These are phyloP conservation scores for Fusarium denticulatum DNA, from an alignment of 2,329 filamentous ascomycete species.

Conservation along the genomic window DNA sequence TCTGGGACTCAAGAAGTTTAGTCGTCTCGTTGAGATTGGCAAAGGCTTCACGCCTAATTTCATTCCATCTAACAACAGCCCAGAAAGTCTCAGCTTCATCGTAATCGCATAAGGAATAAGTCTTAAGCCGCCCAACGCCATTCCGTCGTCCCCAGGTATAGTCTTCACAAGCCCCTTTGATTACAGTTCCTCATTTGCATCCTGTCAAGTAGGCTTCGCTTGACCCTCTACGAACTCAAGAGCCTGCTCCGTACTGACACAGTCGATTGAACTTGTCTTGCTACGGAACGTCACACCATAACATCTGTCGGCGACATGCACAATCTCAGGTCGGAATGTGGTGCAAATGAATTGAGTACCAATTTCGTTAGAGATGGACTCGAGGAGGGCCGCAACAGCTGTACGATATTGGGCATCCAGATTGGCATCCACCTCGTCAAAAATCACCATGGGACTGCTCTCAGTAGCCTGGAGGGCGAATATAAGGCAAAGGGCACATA, in stretches of 20 bases:
- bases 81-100: slow-evolving; percentile 29
- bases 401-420: slow-evolving; percentile 98
- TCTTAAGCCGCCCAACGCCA: slow-evolving; percentile 43
- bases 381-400: slow-evolving; percentile 88
- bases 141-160: slow-evolving; percentile 29
- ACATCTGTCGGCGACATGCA: slow-evolving; percentile 94
- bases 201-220: slow-evolving; percentile 48
- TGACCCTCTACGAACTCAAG: slow-evolving; percentile 95
- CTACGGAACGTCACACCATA: slow-evolving; percentile 95
- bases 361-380: slow-evolving; percentile 76
- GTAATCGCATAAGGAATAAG: slow-evolving; percentile 40
- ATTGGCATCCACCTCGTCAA: slow-evolving; percentile 98
- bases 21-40: slow-evolving; percentile 21
- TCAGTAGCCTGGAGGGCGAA: slow-evolving; percentile 99
- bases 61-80: slow-evolving; percentile 23
- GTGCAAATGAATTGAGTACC: slow-evolving; percentile 94
- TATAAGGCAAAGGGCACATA: slow-evolving; percentile 96
- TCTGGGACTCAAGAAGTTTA: slow-evolving; percentile 11
- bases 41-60: slow-evolving; percentile 22
- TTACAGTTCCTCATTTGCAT: not conserved
- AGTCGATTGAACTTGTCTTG: slow-evolving; percentile 94
- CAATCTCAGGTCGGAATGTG: slow-evolving; percentile 96
- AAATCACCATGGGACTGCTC: slow-evolving; percentile 97
- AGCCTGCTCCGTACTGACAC: slow-evolving; percentile 86
- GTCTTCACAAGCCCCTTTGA: slow-evolving; percentile 31